Evolutionary conservation across 306 rosid genomes (phyloP).

Genomic region (Sophora flavescens): DNA sequence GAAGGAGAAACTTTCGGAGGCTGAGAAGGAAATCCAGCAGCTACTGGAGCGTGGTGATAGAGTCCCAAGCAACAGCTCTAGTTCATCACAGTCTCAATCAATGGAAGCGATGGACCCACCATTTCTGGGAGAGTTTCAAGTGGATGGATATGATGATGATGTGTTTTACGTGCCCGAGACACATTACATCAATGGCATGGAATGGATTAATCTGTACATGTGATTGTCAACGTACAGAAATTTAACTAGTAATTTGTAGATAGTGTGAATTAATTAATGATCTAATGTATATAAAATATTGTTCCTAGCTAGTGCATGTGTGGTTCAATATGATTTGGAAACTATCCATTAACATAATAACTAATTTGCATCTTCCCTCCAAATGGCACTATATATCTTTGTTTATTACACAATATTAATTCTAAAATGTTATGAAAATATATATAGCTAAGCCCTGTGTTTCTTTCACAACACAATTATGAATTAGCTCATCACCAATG

Average conservation of each 20-base stretch:
- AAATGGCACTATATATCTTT: neutral
- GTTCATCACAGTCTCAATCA: conserved; percentile 63
- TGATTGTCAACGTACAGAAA: conserved; percentile 10
- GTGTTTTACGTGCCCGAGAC: conserved; percentile 56
- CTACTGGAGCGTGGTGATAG: conserved; percentile 52
- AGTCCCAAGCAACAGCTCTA: conserved; percentile 65
- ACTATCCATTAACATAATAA: conserved; percentile 52
- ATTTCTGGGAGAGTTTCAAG: conserved; percentile 67
- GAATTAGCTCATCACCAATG: conserved; percentile 12
- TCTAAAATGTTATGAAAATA: neutral
- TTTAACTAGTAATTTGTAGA: conserved; percentile 55
- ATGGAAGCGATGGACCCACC: conserved; percentile 64
- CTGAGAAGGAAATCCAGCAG: conserved; percentile 70
- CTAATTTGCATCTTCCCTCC: conserved; percentile 41
- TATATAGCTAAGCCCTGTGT: conserved; percentile 15
- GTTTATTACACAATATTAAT: conserved; percentile 6
- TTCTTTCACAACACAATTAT: conserved; percentile 20
- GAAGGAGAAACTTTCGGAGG: conserved; percentile 63
- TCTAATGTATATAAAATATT: conserved; percentile 50
- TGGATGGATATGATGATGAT: conserved; percentile 60
- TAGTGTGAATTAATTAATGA: conserved; percentile 48
- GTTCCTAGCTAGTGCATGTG: conserved; percentile 49
- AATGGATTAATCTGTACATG: conserved; percentile 66
- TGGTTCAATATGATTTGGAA: conserved; percentile 53
- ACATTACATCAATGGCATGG: conserved; percentile 61